Percentiles rank a stretch among this genome's conserved stretches.
Conservation (phyloP, 2,329 filamentous ascomycete genomes). For the Helminthosporium solani region DNA sequence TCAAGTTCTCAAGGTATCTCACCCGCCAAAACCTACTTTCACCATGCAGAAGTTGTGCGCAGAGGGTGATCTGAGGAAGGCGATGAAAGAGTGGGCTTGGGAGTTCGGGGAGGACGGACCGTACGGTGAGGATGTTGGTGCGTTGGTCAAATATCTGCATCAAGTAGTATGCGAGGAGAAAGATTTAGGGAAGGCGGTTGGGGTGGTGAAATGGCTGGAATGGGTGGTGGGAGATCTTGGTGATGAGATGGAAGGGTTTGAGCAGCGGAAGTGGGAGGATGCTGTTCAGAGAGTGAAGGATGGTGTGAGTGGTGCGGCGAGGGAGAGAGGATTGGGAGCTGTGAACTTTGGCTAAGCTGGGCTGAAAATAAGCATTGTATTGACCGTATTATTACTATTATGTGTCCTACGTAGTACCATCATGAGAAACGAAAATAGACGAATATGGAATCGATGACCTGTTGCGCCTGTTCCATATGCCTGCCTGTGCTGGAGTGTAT, state of each 20-base stretch:
- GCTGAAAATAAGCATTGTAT: neutral
- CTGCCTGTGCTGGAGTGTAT: neutral
- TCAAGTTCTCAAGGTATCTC: conserved; percentile 47
- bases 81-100: conserved; percentile 73
- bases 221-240: conserved; percentile 42
- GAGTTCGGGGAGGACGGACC: conserved; percentile 74
- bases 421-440: neutral
- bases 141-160: conserved; percentile 70
- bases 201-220: conserved; percentile 65
- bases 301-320: conserved; percentile 46
- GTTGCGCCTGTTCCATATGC: conserved; percentile 1
- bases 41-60: conserved; percentile 58
- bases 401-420: conserved; percentile 3
- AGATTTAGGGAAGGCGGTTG: conserved; percentile 73
- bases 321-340: conserved; percentile 47
- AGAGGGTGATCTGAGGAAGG: conserved; percentile 67
- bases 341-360: conserved; percentile 37
- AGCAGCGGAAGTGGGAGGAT: conserved; percentile 34
- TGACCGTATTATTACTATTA: conserved; percentile 8
- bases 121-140: conserved; percentile 72
- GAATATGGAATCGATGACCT: neutral
- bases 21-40: conserved; percentile 59
- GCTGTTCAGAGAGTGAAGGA: conserved; percentile 45
- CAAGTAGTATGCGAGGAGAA: conserved; percentile 73
- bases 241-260: conserved; percentile 12